Evolutionary conservation across 2,329 filamentous ascomycete species (phyloP).

Genomic region (Coniella vitis): DNA sequence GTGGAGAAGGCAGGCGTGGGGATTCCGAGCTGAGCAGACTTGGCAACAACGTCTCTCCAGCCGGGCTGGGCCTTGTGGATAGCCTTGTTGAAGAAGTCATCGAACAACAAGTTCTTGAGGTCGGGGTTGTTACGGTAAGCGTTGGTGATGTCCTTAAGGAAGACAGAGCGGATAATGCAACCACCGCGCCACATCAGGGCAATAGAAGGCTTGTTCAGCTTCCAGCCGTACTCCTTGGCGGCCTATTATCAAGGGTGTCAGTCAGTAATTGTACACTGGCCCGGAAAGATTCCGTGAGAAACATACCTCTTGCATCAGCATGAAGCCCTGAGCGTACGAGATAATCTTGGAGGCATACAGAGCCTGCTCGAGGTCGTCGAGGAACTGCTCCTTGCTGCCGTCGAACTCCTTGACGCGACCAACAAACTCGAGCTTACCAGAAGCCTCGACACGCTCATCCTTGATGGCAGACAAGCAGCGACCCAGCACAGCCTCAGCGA

Average conservation of each 20-base stretch:
- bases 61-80: constrained; percentile 93
- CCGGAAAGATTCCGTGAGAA: neutral
- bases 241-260: constrained; percentile 49
- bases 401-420: constrained; percentile 75
- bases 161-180: constrained; percentile 99
- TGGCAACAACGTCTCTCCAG: constrained; percentile 87
- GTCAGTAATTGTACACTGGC: constrained; percentile 14
- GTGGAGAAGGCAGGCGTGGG: constrained; percentile 95
- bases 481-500: constrained; percentile 92
- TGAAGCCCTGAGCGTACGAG: constrained; percentile 99
- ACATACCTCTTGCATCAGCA: constrained; percentile 95
- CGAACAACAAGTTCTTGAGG: constrained; percentile 96
- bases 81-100: constrained; percentile 99
- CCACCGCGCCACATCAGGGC: constrained; percentile 99
- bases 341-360: constrained; percentile 99
- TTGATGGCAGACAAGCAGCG: constrained; percentile 94
- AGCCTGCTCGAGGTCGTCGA: constrained; percentile 96
- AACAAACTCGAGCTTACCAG: constrained; percentile 64
- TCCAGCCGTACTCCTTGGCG: constrained; percentile 93
- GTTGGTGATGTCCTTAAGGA: constrained; percentile 98
- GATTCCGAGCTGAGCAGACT: constrained; percentile 89
- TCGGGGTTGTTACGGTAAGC: constrained; percentile 93
- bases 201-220: constrained; percentile 99
- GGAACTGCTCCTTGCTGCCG: constrained; percentile 87
- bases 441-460: constrained; percentile 80